Evolutionary conservation across 192 early-diverging fungal genomes (phyloP).

Genomic region (Backusella westeae): DNA sequence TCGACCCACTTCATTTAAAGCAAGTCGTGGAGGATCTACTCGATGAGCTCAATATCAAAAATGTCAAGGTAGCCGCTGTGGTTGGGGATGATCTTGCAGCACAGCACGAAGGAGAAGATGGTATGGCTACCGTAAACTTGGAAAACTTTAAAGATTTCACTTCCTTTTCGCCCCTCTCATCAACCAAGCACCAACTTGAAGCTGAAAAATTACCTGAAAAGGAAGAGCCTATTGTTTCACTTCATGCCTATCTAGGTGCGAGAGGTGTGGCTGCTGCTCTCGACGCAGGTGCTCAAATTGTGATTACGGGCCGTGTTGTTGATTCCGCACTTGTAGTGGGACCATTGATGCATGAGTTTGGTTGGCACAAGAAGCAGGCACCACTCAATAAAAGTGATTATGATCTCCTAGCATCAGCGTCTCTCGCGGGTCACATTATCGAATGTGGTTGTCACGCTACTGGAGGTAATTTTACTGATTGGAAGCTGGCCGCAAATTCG

Average conservation of each 20-base stretch:
- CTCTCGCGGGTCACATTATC: constrained; percentile 65
- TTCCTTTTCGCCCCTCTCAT: constrained; percentile 18
- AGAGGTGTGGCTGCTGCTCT: constrained; percentile 55
- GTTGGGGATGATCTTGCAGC: constrained; percentile 56
- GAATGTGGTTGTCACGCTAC: constrained; percentile 70
- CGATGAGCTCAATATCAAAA: constrained; percentile 38
- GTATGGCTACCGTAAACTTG: constrained; percentile 9
- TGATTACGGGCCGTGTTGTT: constrained; percentile 68
- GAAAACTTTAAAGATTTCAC: not conserved
- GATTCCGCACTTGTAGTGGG: constrained; percentile 64
- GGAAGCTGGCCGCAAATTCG: constrained; percentile 52
- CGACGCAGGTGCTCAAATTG: constrained; percentile 53
- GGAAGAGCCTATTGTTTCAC: constrained; percentile 49
- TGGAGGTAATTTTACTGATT: constrained; percentile 70
- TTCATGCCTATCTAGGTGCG: constrained; percentile 63
- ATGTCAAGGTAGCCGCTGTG: constrained; percentile 59
- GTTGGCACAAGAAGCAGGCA: constrained; percentile 39
- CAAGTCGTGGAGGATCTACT: constrained; percentile 50
- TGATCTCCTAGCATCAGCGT: constrained; percentile 59
- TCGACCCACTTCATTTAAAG: constrained; percentile 58
- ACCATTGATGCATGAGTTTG: constrained; percentile 60
- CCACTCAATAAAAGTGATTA: constrained; percentile 32
- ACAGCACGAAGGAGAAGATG: not conserved
- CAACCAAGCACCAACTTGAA: constrained; percentile 21
- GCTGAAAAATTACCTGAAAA: constrained; percentile 45